A percentile compares a stretch with the other conserved stretches of the same genome.
Evolutionary conservation across 129 eudicot genomes (phyloP).

Genomic region (Saposhnikovia divaricata): DNA sequence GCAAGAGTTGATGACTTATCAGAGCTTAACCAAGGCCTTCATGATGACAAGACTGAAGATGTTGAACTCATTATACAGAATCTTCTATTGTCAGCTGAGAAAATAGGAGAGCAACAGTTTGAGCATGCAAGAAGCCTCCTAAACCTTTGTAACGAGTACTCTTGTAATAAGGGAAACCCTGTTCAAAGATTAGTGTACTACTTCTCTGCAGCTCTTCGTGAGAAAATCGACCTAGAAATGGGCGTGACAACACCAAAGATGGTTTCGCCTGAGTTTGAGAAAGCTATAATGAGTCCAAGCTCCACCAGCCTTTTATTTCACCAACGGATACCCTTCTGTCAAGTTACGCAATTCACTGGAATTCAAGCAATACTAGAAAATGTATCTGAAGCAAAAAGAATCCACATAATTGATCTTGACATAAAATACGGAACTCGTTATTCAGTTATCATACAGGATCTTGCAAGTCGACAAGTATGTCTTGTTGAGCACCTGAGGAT

Average conservation of each 20-base stretch:
- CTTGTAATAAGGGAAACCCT: conserved; percentile 4
- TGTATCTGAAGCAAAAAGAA: not conserved
- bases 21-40: conserved; percentile 18
- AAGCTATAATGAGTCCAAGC: not conserved
- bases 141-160: not conserved
- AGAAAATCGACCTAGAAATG: conserved; percentile 3
- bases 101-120: conserved; percentile 22
- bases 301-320: not conserved
- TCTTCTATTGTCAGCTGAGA: conserved; percentile 38
- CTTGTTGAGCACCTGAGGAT: conserved; percentile 18
- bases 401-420: conserved; percentile 5
- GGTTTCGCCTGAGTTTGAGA: not conserved
- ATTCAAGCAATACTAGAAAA: not conserved
- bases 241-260: not conserved
- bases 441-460: conserved; percentile 17
- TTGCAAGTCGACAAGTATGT: conserved; percentile 3
- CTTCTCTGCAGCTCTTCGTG: conserved; percentile 10
- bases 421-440: not conserved
- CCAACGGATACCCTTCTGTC: not conserved
- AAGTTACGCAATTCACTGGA: not conserved
- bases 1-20: conserved; percentile 14
- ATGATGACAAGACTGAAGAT: conserved; percentile 17
- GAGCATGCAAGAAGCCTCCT: not conserved
- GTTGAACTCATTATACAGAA: conserved; percentile 25
- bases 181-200: conserved; percentile 8